Conservation (phyloP, 768 basidiomycete species). For the Suillus spraguei region DNA sequence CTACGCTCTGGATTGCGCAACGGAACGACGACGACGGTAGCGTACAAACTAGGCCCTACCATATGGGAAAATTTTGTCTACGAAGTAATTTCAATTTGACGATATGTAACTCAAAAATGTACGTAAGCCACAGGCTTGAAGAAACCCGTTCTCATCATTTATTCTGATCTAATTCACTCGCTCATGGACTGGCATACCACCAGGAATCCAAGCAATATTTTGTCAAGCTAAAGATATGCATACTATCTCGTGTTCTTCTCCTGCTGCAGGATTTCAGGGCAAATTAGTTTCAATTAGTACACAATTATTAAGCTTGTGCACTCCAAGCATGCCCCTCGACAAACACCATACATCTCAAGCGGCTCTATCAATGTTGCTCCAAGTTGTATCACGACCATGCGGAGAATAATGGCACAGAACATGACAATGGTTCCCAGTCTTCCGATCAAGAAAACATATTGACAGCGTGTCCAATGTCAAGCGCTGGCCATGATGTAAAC, state of each 20-base stretch:
- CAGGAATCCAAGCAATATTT: not conserved
- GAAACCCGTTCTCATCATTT: too few species aligned
- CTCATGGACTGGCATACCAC: not conserved
- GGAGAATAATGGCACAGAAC: slow-evolving; percentile 20
- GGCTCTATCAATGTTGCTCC: slow-evolving; percentile 65
- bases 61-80: too few species aligned
- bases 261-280: not conserved
- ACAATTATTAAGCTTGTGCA: slow-evolving; percentile 50
- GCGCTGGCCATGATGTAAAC: too few species aligned
- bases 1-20: too few species aligned
- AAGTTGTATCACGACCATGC: slow-evolving; percentile 47
- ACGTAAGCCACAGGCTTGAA: too few species aligned
- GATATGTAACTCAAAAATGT: too few species aligned
- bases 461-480: slow-evolving; percentile 61
- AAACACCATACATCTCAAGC: slow-evolving; percentile 47
- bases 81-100: too few species aligned
- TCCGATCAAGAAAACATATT: slow-evolving; percentile 34
- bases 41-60: too few species aligned
- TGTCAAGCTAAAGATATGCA: not conserved
- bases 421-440: slow-evolving; percentile 27
- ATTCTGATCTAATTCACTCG: too few species aligned
- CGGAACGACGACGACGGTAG: too few species aligned
- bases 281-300: not conserved
- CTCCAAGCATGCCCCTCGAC: slow-evolving; percentile 65
- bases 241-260: too few species aligned